Base-by-base conservation (phyloP, 345 rosid species). In the Salix purpurea region DNA sequence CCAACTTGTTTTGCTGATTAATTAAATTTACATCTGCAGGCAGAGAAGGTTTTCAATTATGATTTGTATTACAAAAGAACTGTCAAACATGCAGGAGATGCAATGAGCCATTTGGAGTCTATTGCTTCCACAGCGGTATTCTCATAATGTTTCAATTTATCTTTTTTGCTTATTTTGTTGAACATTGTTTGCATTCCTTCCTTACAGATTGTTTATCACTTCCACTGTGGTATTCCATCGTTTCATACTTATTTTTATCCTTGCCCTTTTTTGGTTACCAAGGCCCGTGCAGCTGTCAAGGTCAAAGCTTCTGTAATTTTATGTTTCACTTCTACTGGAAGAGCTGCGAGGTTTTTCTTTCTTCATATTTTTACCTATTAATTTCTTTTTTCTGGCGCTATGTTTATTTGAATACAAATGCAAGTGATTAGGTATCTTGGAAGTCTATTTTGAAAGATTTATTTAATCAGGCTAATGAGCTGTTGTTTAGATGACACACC, bases 251-350 rank as follows among this genome's bases (percentile, higher is more conserved):
- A 1, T 10, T 58, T 58, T 58, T 23, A 58, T 24, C 28, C 64
- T 58, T 58, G 28, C 32, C 42, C 39, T 6, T 76, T 40, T 48
- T 13, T 36, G 44, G 46, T 23, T 24, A 67, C 40, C 24, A 66
- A 84, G 89, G 89, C 84, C 9, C 87, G 89, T 19, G 80, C 87
- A 19, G 89, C 89, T 39, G 71, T 82, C 42, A 84, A 86, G 82
- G 89, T 82, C 37, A 84, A 80, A 79, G 89, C 89, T 26, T 79
- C 89, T 40, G 76, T 78, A 5, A 86, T 86, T 37, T 77, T 86
- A 28, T 84, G 77, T 12, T 86, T 86, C 84, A 86, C 89, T 21
- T 82, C 89, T 15, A 82, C 89, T 0, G 89, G 89, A 26, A 70
- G 81, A 76, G 85, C 89, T 50, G 86, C 87, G 54, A 84, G 85